Percentiles rank a stretch among this genome's conserved stretches.
Evolutionary conservation across 768 basidiomycete genomes (phyloP).

Genomic region (Symmetrospora coprosmae): DNA sequence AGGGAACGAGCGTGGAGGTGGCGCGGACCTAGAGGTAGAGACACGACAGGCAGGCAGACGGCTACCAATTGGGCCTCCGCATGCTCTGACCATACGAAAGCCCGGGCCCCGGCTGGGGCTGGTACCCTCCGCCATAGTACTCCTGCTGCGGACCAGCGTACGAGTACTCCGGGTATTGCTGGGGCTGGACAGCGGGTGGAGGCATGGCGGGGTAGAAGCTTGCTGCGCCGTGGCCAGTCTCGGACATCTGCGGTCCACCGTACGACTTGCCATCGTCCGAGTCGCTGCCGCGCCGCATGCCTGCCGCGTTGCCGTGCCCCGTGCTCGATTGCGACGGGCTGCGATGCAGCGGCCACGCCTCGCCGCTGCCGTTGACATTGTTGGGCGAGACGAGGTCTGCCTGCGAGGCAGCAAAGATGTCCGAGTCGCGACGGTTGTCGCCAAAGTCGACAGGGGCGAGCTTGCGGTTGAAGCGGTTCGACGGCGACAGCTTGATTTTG

Average conservation of each 20-base stretch:
- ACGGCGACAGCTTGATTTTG: slow-evolving; percentile 17
- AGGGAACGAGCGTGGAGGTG: too few relatives aligned
- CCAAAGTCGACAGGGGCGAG: slow-evolving; percentile 12
- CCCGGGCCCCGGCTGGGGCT: too few relatives aligned
- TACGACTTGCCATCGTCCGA: background rate
- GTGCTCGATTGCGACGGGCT: background rate
- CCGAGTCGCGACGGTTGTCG: background rate
- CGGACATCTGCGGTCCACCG: background rate
- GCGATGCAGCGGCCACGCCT: slow-evolving; percentile 14
- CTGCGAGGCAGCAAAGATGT: background rate
- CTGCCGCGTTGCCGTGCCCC: slow-evolving; percentile 4
- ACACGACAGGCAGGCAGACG: too few relatives aligned
- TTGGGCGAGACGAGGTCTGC: background rate
- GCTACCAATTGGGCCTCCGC: too few relatives aligned
- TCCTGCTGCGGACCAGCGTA: too few relatives aligned
- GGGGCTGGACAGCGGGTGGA: background rate
- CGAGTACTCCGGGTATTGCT: too few relatives aligned
- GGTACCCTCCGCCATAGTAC: too few relatives aligned
- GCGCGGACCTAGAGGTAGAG: too few relatives aligned
- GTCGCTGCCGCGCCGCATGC: background rate
- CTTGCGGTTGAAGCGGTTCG: slow-evolving; percentile 13
- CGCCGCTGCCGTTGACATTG: background rate
- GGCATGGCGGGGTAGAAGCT: background rate
- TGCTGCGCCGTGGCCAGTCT: background rate
- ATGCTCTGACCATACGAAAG: too few relatives aligned